Evolutionary conservation across 1,284 basidiomycete species (phyloP).

Genomic region (Mycosarcoma maydis): DNA sequence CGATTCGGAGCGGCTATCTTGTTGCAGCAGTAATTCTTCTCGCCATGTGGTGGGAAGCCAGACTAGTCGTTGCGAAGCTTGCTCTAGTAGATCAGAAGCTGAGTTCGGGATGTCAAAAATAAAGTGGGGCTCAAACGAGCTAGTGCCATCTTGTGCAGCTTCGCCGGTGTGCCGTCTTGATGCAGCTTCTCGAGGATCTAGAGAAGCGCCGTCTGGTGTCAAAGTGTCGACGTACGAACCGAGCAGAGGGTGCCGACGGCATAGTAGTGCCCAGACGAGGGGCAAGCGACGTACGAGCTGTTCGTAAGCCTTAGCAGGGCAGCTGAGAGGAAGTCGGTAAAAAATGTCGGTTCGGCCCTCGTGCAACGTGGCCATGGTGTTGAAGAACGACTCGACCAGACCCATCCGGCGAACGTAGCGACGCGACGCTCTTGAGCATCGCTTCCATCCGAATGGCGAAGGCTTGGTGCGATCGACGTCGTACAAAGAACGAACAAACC

Average conservation of each 20-base stretch:
- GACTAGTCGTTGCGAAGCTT: slow-evolving; percentile 18
- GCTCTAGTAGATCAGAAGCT: slow-evolving; percentile 18
- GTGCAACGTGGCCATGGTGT: slow-evolving; percentile 43
- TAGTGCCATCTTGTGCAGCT: slow-evolving; percentile 30
- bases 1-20: not conserved
- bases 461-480: slow-evolving; percentile 37
- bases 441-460: slow-evolving; percentile 41
- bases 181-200: slow-evolving; percentile 26
- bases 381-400: slow-evolving; percentile 46
- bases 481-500: slow-evolving; percentile 35
- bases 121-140: slow-evolving; percentile 48
- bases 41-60: slow-evolving; percentile 13
- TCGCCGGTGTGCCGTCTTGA: slow-evolving; percentile 26
- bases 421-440: slow-evolving; percentile 5
- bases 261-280: slow-evolving; percentile 39
- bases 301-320: slow-evolving; percentile 9
- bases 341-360: slow-evolving; percentile 47
- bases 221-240: slow-evolving; percentile 22
- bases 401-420: slow-evolving; percentile 43
- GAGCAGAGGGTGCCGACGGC: slow-evolving; percentile 40
- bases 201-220: slow-evolving; percentile 17
- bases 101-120: slow-evolving; percentile 23
- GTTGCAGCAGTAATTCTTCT: not conserved
- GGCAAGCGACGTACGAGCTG: slow-evolving; percentile 29
- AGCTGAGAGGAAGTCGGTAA: slow-evolving; percentile 32